Conservation (phyloP, 2,329 filamentous ascomycete genomes). For the Sclerotinia trifoliorum region DNA sequence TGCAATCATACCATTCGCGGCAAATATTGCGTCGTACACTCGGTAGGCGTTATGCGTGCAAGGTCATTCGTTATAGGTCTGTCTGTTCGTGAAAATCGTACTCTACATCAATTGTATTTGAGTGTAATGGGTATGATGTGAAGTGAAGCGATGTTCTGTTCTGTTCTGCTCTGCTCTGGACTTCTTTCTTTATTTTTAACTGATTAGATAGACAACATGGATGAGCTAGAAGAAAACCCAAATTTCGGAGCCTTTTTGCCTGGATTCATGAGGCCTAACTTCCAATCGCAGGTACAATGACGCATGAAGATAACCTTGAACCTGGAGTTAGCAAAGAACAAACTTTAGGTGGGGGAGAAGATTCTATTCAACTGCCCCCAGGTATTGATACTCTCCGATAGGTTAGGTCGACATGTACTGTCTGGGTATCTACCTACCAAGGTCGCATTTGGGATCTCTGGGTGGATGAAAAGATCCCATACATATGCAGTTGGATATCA, state of each 20-base stretch:
- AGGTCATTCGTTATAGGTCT: neutral
- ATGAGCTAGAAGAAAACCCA: neutral
- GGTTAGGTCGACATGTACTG: neutral
- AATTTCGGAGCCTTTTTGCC: neutral
- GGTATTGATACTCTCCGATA: neutral
- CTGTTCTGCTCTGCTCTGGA: neutral
- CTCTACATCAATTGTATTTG: neutral
- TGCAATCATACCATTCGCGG: neutral
- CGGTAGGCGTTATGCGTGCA: neutral
- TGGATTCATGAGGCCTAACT: constrained; percentile 1
- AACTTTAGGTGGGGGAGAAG: neutral
- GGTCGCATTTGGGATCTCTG: too few relatives aligned
- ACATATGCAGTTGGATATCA: constrained; percentile 5
- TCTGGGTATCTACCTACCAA: neutral
- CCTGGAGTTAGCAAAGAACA: neutral
- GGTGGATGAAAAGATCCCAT: neutral
- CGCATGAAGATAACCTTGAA: neutral
- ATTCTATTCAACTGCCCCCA: neutral
- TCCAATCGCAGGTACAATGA: constrained; percentile 7
- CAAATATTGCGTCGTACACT: neutral
- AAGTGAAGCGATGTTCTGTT: neutral
- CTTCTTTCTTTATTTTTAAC: neutral
- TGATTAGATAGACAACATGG: neutral
- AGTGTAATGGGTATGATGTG: neutral
- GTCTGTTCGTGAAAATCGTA: neutral